Base-by-base conservation (phyloP, 2,329 filamentous ascomycete species). In the Nigrospora osmanthi region DNA sequence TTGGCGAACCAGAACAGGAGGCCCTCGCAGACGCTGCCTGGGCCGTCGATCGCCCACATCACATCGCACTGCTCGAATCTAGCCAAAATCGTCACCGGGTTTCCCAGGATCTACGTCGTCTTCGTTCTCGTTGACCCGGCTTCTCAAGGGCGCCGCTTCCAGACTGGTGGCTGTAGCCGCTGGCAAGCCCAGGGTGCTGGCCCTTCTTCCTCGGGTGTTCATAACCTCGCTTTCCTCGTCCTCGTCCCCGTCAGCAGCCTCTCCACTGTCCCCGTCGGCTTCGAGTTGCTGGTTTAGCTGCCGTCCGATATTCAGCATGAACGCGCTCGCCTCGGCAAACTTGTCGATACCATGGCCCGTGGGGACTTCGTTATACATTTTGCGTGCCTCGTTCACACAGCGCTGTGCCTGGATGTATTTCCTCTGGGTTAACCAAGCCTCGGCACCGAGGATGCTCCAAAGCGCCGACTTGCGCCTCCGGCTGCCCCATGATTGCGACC, bases 391-490 rank as follows among this genome's bases (percentile, higher is more conserved):
- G 40, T 86, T 81, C 1, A 97, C 74, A 51, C 87, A 88, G 47
- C 79, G 76, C 52, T 88, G 86, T 1, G 89, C 87, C 58, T 94
- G 86, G 13, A 85, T 78, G 43, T 81, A 81, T 58, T 91, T 90
- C 32, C 78, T 80, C 50, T 90, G 78, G 42, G 77, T 76, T 44
- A 91, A 72, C 93, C 93, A 98, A 2, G 82, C 77, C 55, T 95
- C 86, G 1, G 89, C 83, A 2, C 87, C 85, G 35, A 95, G 74
- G 17, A 93, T 75, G 52, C 83, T 85, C 90, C 90, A 98, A 51
- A 95, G 78, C 0, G 87, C 93, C 2, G 90, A 87, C 69, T 96
- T 98, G 40, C 93, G 77, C 48, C 76, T 77, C 49, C 91, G 77
- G 10, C 77, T 75, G 14, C 90, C 89, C 73, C 83, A 86, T 34